A percentile compares a stretch with the other conserved stretches of the same genome.
phyloP scores from a whole-genome alignment of 2,329 filamentous ascomycete species.

The Phialophora macrospora region DNA sequence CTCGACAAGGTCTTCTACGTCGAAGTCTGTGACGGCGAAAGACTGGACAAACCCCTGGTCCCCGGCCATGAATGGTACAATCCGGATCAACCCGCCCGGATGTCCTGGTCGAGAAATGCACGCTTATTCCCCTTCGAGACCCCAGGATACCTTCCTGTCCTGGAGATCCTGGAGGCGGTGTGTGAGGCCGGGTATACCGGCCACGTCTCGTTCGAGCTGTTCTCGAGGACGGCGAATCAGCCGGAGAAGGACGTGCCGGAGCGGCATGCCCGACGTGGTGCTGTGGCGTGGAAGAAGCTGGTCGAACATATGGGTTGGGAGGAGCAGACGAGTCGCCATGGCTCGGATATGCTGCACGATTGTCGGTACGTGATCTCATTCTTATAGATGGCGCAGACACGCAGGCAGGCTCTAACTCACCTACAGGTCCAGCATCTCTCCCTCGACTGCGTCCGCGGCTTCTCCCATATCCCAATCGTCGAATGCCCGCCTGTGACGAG shows the following conservation, averaged over 20 bases:
- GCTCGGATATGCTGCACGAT: neutral
- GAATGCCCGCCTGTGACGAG: neutral
- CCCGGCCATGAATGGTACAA: constrained; percentile 64
- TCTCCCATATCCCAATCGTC: neutral
- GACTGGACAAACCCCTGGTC: constrained; percentile 62
- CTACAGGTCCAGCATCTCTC: constrained; percentile 9
- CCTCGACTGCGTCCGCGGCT: neutral
- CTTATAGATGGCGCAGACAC: neutral
- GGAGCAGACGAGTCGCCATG: neutral
- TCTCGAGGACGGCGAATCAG: constrained; percentile 37
- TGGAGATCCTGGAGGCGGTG: constrained; percentile 64
- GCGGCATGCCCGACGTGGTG: constrained; percentile 33
- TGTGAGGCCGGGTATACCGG: constrained; percentile 65
- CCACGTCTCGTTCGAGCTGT: constrained; percentile 38
- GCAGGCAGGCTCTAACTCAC: neutral
- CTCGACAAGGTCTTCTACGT: constrained; percentile 73
- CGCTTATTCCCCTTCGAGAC: constrained; percentile 69
- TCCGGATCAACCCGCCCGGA: constrained; percentile 63
- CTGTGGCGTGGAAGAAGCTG: constrained; percentile 33
- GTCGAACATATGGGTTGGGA: constrained; percentile 34
- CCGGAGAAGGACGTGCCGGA: constrained; percentile 27
- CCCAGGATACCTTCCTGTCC: constrained; percentile 70
- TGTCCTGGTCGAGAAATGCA: constrained; percentile 81
- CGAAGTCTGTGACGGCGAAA: constrained; percentile 76
- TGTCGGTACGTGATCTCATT: constrained; percentile 10